Percentiles rank a stretch among this genome's conserved stretches.
These are phyloP conservation scores for Blumeria hordei DNA, from an alignment of 2,329 filamentous ascomycete species.

Conservation along the genomic window DNA sequence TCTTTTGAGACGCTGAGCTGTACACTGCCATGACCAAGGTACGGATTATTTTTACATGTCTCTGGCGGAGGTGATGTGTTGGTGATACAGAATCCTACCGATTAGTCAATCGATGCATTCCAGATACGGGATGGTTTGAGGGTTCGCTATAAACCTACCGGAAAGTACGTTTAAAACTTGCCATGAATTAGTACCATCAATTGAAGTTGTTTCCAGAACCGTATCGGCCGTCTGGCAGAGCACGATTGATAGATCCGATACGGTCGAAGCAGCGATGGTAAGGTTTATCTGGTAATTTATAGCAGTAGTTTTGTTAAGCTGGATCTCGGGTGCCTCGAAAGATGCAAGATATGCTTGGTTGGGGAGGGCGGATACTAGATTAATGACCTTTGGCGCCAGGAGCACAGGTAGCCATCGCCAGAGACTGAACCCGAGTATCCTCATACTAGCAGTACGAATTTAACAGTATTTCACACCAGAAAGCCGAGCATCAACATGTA, in stretches of 20 bases:
- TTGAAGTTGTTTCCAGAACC: neutral
- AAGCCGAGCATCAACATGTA: neutral
- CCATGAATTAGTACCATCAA: constrained; percentile 1
- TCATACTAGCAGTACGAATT: neutral
- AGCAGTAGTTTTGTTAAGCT: neutral
- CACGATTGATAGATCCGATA: neutral
- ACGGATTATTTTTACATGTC: constrained; percentile 1
- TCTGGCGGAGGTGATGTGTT: neutral
- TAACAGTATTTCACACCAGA: neutral
- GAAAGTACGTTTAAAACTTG: neutral
- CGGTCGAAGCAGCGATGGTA: neutral
- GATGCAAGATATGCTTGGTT: neutral
- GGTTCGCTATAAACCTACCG: neutral
- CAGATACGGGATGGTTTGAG: neutral
- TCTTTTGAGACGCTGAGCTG: neutral
- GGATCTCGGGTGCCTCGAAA: neutral
- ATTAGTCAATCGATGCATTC: neutral
- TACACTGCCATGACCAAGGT: neutral
- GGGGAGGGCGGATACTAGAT: neutral
- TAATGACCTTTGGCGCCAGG: neutral
- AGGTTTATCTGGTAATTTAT: neutral
- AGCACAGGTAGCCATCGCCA: neutral
- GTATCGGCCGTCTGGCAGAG: neutral
- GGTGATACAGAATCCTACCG: neutral
- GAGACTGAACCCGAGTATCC: neutral